Evolutionary conservation across 345 rosid genomes (phyloP), one percentile per base, ranked within the genome.

Genomic region (Leavenworthia alabamica): DNA sequence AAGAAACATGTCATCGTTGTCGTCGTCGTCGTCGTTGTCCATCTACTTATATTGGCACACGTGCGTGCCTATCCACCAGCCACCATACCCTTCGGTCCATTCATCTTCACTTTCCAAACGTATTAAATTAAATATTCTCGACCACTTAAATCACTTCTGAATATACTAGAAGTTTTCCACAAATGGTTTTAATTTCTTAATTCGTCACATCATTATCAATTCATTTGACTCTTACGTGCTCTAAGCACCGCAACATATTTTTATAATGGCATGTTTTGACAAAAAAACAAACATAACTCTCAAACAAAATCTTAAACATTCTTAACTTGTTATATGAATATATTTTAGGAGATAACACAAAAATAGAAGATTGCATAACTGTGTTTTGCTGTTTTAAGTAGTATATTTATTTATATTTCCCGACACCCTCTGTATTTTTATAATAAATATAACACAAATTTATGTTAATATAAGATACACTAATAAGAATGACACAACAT

Each of bases 131-230:
- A 4, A 45, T 23, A n/a, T 58, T 67, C 60, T 28, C 65, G 62
- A 61, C 73, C 32, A 69, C 67, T 53, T 7, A 36, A 45, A 8
- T 11, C 68, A 70, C 74, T 45, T 69, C 56, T 50, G 42, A 45
- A 35, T 47, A 5, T 53, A 20, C 62, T 20, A 62, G 22, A 20
- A 69, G 15, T 14, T 36, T 61, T 44, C 17, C 6, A 3, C 29
- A 15, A 12, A 5, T 54, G 39, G 20, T 9, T 54, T 27, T 32
- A 3, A 8, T 42, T 8, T 6, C 2, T 19, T 15, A 3, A 12
- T 47, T 6, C 9, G 7, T 24, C 53, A n/a, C 5, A 13, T 65
- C 63, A 56, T 56, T 26, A 35, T 47, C 5, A 6, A 20, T n/a
- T 39, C 16, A 26, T 56, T 46, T 66, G 71, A 19, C 71, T 46